phyloP scores from a whole-genome alignment of 441 rosid genomes.

The Populus hybrid region DNA sequence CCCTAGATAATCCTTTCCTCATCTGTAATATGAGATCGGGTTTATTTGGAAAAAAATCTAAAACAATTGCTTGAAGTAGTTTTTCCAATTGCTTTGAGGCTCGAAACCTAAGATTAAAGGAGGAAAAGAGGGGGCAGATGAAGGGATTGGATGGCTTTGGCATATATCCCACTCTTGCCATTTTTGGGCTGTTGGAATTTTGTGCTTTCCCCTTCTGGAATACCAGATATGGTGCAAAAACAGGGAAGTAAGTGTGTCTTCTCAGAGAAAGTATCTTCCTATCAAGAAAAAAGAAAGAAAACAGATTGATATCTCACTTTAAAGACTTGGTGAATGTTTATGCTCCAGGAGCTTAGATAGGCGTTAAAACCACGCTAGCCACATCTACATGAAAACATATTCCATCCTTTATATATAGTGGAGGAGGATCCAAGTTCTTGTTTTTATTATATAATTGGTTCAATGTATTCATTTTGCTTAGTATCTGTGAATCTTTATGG shows the following conservation, averaged over 20 bases:
- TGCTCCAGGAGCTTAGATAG: not conserved
- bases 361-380: not conserved
- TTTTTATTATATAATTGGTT: too few relatives aligned
- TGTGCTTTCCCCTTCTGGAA: constrained; percentile 26
- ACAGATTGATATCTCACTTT: not conserved
- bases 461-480: too few relatives aligned
- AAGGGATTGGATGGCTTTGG: too few relatives aligned
- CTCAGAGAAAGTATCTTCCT: not conserved
- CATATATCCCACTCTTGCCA: not conserved
- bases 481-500: too few relatives aligned
- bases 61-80: not conserved
- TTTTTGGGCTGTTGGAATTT: constrained; percentile 19
- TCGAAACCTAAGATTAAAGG: too few relatives aligned
- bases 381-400: not conserved
- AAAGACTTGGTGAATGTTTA: not conserved
- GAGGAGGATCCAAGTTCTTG: too few relatives aligned
- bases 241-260: not conserved
- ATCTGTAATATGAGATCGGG: too few relatives aligned
- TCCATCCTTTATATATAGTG: too few relatives aligned
- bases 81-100: not conserved
- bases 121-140: too few relatives aligned
- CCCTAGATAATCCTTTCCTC: constrained; percentile 13
- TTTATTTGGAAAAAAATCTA: too few relatives aligned
- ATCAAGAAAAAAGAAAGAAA: too few relatives aligned
- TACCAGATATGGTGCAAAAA: not conserved